Evolutionary conservation across 202 grass and related monocot species (phyloP), one percentile per base, ranked within the genome.

Genomic region (Panicum hallii): DNA sequence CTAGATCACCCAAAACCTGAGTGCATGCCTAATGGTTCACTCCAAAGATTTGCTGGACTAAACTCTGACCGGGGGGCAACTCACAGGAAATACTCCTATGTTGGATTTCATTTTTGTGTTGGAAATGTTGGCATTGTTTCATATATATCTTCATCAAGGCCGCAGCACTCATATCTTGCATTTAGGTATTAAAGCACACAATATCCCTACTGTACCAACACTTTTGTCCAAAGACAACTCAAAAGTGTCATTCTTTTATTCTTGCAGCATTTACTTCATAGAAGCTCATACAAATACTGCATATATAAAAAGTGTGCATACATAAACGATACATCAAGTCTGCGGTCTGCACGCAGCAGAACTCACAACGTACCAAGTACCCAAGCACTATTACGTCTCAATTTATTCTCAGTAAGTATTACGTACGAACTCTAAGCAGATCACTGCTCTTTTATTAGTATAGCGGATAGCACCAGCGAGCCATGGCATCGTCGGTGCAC

Each of bases 401-500:
- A 12, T 26, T 79, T 80, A 80, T 79, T 55, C 28, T 79, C 12
- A 57, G 15, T 2, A 60, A 77, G 74, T 40, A 61, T 10, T 45
- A 60, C 9, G 36, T 45, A 63, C 17, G 44, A 47, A 30, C 61
- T 22, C 15, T 58, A 43, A 23, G 43, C 8, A 63, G 58, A 9
- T 4, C 58, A 26, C 60, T 4, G 7, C 1, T 44, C 23, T 64
- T 36, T 79, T 78, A 78, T 79, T 79, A 23, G 36, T 30, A 68
- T 0, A 7, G 34, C 30, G 20, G 28, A 48, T 34, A 16, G 23
- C 28, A 54, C 12, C 10, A 56, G 4, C 36, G 32, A 19, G 38
- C 28, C 26, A 38, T 38, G 36, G 2, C 36, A 38, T 38, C 36
- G 36, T 38, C 36, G 36, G 36, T 38, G 36, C 3, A 4, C 36